phyloP scores from a whole-genome alignment of 2,329 filamentous ascomycete genomes.

The Didymosphaeria variabile region DNA sequence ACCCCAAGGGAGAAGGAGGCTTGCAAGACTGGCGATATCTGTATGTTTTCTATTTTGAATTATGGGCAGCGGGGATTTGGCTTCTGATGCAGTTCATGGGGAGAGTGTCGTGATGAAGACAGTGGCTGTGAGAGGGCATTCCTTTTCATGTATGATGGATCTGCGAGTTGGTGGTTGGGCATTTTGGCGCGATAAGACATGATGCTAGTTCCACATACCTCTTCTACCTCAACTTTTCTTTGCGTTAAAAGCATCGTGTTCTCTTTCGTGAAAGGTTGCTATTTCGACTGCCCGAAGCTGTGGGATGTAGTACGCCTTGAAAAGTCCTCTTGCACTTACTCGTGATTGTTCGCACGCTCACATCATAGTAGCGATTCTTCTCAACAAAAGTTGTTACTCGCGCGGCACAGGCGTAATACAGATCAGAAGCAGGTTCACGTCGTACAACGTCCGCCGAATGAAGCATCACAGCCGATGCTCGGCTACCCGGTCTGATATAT shows the following conservation, averaged over 20 bases:
- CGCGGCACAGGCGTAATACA: background rate
- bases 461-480: background rate
- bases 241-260: background rate
- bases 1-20: conserved; percentile 15
- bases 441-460: background rate
- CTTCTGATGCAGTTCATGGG: conserved; percentile 8
- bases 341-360: no score
- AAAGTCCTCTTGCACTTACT: background rate
- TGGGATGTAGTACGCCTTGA: background rate
- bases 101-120: background rate
- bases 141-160: conserved; percentile 14
- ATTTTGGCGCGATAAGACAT: conserved; percentile 13
- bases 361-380: no score
- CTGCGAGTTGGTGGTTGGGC: conserved; percentile 8
- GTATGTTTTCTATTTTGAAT: conserved; percentile 27
- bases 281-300: background rate
- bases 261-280: no score
- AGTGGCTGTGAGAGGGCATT: background rate
- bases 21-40: conserved; percentile 23
- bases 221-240: background rate
- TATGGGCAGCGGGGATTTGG: conserved; percentile 11
- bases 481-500: background rate
- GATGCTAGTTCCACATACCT: conserved; percentile 14
- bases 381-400: background rate
- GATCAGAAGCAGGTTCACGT: background rate